A percentile compares a stretch with the other conserved stretches of the same genome.
phyloP scores from a whole-genome alignment of 176 grass and related monocot genomes.

The Eleusine coracana region DNA sequence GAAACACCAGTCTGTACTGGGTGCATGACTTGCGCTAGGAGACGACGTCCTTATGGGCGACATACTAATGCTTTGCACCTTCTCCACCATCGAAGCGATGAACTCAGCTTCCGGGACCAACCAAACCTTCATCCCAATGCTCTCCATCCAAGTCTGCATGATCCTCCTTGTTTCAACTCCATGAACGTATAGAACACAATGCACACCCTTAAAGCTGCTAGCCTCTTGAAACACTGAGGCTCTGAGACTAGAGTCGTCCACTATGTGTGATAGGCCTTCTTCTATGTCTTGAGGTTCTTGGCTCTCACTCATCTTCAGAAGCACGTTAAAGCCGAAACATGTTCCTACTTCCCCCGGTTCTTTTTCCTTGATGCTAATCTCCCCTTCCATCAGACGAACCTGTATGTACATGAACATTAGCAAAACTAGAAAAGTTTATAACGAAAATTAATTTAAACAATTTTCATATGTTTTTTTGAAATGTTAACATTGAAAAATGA shows the following conservation, averaged over 20 bases:
- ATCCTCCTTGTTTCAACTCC: constrained; percentile 68
- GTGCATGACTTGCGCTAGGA: background rate
- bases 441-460: background rate
- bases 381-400: constrained; percentile 90
- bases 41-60: background rate
- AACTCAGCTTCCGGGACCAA: constrained; percentile 30
- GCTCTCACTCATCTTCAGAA: constrained; percentile 48
- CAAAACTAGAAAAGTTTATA: background rate
- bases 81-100: constrained; percentile 49
- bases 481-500: background rate
- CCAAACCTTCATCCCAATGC: constrained; percentile 65
- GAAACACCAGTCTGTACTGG: constrained; percentile 37
- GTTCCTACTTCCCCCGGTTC: constrained; percentile 59
- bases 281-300: constrained; percentile 37
- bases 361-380: constrained; percentile 80
- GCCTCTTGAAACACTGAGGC: constrained; percentile 35
- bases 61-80: constrained; percentile 30
- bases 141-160: constrained; percentile 72
- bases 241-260: background rate
- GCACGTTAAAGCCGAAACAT: constrained; percentile 83
- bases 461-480: too few species aligned
- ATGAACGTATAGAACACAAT: constrained; percentile 63
- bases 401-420: background rate
- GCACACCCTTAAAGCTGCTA: constrained; percentile 50
- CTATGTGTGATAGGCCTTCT: background rate